A percentile compares a stretch with the other conserved stretches of the same genome.
phyloP scores from a whole-genome alignment of 495 filamentous ascomycete genomes.

The Massariosphaeria phaeospora region DNA sequence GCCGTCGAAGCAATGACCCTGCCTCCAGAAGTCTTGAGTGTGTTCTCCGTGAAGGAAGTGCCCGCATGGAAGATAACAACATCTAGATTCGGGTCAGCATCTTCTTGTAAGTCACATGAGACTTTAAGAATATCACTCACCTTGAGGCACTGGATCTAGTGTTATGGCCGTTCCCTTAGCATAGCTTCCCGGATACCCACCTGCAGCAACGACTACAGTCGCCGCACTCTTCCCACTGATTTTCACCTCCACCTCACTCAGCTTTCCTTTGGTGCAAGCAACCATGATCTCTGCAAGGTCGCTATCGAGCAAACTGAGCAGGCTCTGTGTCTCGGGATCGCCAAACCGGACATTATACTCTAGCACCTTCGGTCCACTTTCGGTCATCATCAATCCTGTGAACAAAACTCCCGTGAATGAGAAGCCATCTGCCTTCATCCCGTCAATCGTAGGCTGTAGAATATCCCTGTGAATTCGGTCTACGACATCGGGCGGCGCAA shows the following conservation, averaged over 20 bases:
- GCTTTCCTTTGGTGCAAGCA: constrained; percentile 71
- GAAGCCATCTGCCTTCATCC: constrained; percentile 72
- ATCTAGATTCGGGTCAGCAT: constrained; percentile 29
- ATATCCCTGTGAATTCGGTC: constrained; percentile 76
- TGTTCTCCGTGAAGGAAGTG: constrained; percentile 59
- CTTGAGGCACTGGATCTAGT: constrained; percentile 46
- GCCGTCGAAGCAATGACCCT: constrained; percentile 88
- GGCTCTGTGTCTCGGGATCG: constrained; percentile 92
- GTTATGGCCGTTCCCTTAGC: constrained; percentile 74
- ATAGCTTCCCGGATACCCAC: constrained; percentile 91
- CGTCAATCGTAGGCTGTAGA: constrained; percentile 82
- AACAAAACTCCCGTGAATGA: constrained; percentile 87
- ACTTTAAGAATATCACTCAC: constrained; percentile 23
- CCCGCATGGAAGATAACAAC: constrained; percentile 90
- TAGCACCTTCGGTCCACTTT: constrained; percentile 76
- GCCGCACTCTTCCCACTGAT: constrained; percentile 66
- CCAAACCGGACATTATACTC: constrained; percentile 98
- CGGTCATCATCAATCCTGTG: constrained; percentile 94
- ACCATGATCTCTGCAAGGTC: constrained; percentile 89
- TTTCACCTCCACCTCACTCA: constrained; percentile 65
- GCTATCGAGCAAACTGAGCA: constrained; percentile 78
- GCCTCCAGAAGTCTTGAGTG: constrained; percentile 73
- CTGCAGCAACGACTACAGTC: constrained; percentile 90
- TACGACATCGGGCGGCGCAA: constrained; percentile 69
- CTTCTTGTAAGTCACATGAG: neutral